phyloP scores from a whole-genome alignment of 2,329 filamentous ascomycete species.

The Ophiostoma piceae region DNA sequence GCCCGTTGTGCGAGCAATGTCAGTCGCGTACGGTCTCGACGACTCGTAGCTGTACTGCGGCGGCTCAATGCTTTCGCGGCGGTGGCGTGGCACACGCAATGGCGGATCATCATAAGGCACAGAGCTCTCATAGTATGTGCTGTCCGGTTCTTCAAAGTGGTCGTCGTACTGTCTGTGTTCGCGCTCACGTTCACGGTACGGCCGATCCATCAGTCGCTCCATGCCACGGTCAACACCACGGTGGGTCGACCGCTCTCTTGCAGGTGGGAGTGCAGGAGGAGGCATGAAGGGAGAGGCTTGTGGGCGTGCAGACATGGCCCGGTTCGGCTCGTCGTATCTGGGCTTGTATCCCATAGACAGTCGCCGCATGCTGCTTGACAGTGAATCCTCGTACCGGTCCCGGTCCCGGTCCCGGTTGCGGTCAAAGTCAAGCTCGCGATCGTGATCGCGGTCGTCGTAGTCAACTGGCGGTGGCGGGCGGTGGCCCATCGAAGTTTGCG shows the following conservation, averaged over 20 bases:
- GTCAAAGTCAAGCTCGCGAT: background rate
- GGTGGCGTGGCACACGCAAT: constrained; percentile 27
- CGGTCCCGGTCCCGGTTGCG: constrained; percentile 29
- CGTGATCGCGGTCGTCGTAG: constrained; percentile 24
- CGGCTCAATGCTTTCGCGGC: constrained; percentile 35
- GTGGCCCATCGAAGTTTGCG: constrained; percentile 39
- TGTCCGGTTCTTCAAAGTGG: constrained; percentile 33
- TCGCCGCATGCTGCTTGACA: constrained; percentile 36
- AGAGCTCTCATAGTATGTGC: constrained; percentile 40
- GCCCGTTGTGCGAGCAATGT: constrained; percentile 33
- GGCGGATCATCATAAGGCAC: constrained; percentile 32
- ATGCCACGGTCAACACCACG: constrained; percentile 4
- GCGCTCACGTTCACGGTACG: background rate
- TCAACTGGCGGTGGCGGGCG: constrained; percentile 31
- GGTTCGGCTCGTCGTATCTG: constrained; percentile 39
- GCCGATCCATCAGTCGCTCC: background rate
- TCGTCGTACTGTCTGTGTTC: constrained; percentile 34
- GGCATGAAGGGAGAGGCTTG: constrained; percentile 31
- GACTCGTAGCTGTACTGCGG: constrained; percentile 37
- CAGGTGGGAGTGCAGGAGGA: constrained; percentile 26
- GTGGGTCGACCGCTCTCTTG: background rate
- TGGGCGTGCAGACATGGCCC: constrained; percentile 43
- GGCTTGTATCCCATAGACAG: constrained; percentile 40
- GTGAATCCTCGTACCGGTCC: constrained; percentile 41
- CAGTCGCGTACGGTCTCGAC: constrained; percentile 38